phyloP scores from a whole-genome alignment of 179 eudicot species.

The Heliamphora ciliata region DNA sequence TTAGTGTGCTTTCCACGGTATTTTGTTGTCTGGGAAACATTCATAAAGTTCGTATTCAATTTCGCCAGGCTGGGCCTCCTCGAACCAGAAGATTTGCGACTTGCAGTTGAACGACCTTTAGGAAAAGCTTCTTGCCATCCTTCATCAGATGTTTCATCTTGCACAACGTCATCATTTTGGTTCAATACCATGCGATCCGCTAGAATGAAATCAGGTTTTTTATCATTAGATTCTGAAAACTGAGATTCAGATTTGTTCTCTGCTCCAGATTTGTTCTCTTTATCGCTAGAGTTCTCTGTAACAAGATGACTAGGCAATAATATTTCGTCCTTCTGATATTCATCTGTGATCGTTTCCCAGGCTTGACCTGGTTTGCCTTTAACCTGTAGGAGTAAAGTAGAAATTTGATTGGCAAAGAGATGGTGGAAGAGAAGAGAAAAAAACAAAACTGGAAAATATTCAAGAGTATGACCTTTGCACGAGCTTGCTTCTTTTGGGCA shows the following conservation, averaged over 20 bases:
- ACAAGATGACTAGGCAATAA: slow-evolving; percentile 29
- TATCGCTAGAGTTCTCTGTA: slow-evolving; percentile 47
- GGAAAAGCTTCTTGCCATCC: slow-evolving; percentile 98
- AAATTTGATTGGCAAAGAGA: slow-evolving; percentile 2
- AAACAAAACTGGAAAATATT: slow-evolving; percentile 6
- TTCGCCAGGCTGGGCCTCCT: slow-evolving; percentile 69
- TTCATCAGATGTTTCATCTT: slow-evolving; percentile 65
- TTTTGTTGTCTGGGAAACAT: slow-evolving; percentile 41
- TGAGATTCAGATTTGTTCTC: slow-evolving; percentile 47
- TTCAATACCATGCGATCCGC: slow-evolving; percentile 23
- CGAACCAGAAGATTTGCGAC: slow-evolving; percentile 59
- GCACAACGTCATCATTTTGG: slow-evolving; percentile 32
- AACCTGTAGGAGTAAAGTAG: slow-evolving; percentile 33
- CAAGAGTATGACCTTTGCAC: slow-evolving; percentile 56
- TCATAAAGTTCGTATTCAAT: slow-evolving; percentile 59
- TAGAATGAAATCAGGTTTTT: slow-evolving; percentile 28
- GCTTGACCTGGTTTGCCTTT: slow-evolving; percentile 60
- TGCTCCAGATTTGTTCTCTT: slow-evolving; percentile 59
- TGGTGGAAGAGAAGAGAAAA: not conserved
- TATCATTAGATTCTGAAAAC: slow-evolving; percentile 31
- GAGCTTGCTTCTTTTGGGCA: slow-evolving; percentile 88
- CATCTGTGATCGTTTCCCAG: slow-evolving; percentile 39
- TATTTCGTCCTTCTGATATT: slow-evolving; percentile 44
- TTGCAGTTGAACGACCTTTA: slow-evolving; percentile 59
- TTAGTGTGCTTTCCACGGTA: slow-evolving; percentile 44